Conservation (phyloP, 31 red algal genomes). For the Endocladia muricata region DNA sequence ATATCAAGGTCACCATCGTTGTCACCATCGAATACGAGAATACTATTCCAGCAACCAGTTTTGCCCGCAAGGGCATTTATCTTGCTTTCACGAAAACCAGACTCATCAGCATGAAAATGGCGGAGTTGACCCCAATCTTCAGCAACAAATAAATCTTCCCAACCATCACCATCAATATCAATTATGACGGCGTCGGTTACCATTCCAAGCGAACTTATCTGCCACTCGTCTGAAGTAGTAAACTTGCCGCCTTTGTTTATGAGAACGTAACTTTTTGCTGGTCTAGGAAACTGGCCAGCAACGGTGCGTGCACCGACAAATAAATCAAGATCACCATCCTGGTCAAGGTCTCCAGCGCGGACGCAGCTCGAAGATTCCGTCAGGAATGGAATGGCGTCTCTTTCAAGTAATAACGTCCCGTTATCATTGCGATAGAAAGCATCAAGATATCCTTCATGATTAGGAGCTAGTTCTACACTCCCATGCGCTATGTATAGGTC, state of each 20-base stretch:
- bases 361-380: too few species aligned
- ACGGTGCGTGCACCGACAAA: neutral
- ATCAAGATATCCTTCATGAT: too few species aligned
- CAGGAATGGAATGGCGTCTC: too few species aligned
- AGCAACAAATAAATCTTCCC: neutral
- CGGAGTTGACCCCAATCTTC: neutral
- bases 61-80: neutral
- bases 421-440: too few species aligned
- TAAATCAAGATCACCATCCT: slow-evolving; percentile 16
- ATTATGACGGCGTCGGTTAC: neutral
- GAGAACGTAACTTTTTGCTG: neutral
- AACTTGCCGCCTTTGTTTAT: neutral
- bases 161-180: neutral
- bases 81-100: neutral
- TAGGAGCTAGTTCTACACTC: too few species aligned
- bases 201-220: neutral
- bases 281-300: neutral
- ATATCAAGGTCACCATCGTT: slow-evolving; percentile 14
- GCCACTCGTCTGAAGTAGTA: neutral
- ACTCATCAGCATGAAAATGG: neutral
- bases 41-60: neutral
- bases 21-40: neutral
- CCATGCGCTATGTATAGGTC: too few species aligned
- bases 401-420: too few species aligned
- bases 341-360: too few species aligned